Base-by-base conservation (phyloP, 1,284 basidiomycete species). In the Microbotryum saponariae region DNA sequence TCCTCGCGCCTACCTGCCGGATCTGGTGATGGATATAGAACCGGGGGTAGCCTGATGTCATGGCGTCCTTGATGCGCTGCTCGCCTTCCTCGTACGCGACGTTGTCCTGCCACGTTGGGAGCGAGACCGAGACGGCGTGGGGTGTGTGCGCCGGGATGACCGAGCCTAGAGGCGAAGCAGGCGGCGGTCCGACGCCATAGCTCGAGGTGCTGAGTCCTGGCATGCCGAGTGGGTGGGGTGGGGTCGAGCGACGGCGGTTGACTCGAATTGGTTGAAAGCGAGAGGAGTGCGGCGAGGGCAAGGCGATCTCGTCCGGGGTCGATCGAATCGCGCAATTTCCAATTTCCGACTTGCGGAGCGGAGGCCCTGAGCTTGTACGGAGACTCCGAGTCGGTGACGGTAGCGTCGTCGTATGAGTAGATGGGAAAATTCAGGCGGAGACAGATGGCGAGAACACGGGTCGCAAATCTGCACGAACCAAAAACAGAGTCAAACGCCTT, bases 51-150 rank as follows among this genome's bases (percentile, higher is more conserved):
- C 94, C 96, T 6, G 86, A 85, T 60, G 88, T 82, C 91, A 97
- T 93, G 20, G 78, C 80, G 60, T 89, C 82, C 3, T 87, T 74
- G 7, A 98, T 85, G 45, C 91, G 82, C 70, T 85, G 83, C n/a
- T 88, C 85, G 16, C 91, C 91, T 72, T 92, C 88, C 76, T 97
- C 94, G 71, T 97, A 99, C 16, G 82, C 93, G 53, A 98, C 83
- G 70, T 88, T 91, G 76, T 97, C 96, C 56, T 80, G 79, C 94
- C 94, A 98, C 21, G 83, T 90, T 0, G 96, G 96, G 1, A 98
- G 81, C 8, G 92, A 97, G n/a, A 97, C 93, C 1, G 91, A 94
- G 64, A 97, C 91, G 46, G 96, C 96, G 73, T 98, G 96, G 6
- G 73, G 72, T 20, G 74, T 72, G 57, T 71, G 68, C 45, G 73